These are phyloP conservation scores for Cryptococcus sp. DNA, from an alignment of 1,284 basidiomycete species.

Conservation along the genomic window DNA sequence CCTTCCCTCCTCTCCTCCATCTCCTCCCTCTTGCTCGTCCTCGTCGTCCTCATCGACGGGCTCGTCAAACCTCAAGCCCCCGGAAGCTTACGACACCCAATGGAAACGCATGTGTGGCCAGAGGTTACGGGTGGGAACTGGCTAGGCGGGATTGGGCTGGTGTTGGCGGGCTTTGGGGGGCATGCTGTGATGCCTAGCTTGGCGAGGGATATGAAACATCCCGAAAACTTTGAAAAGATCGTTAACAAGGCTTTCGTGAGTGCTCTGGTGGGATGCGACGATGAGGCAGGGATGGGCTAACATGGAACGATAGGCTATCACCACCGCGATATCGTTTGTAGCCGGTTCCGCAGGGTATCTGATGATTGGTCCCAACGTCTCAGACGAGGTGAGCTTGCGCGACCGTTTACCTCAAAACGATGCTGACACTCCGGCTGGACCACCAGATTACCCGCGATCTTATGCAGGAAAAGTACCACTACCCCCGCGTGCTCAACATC, in stretches of 20 bases:
- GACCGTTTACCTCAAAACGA: neutral
- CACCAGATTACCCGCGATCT: slow-evolving; percentile 79
- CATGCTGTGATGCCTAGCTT: slow-evolving; percentile 90
- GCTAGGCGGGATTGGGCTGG: slow-evolving; percentile 65
- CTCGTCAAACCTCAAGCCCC: slow-evolving; percentile 72
- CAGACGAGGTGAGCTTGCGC: slow-evolving; percentile 66
- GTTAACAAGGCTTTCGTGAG: slow-evolving; percentile 45
- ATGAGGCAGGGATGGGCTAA: neutral
- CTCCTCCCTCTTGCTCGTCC: slow-evolving; percentile 71
- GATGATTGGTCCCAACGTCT: slow-evolving; percentile 82
- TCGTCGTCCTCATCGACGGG: slow-evolving; percentile 81
- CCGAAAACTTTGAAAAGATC: slow-evolving; percentile 64
- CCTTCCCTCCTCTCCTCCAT: slow-evolving; percentile 79
- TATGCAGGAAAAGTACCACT: slow-evolving; percentile 66
- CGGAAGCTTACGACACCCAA: slow-evolving; percentile 75
- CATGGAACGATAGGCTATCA: slow-evolving; percentile 57
- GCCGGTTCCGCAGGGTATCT: slow-evolving; percentile 84
- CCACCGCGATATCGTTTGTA: slow-evolving; percentile 71
- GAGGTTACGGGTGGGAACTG: slow-evolving; percentile 55
- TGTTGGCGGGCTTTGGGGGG: slow-evolving; percentile 96
- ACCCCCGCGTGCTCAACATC: slow-evolving; percentile 69
- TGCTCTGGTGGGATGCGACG: neutral
- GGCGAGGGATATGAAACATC: slow-evolving; percentile 84
- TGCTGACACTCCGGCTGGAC: neutral
- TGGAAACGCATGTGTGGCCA: slow-evolving; percentile 64